Evolutionary conservation across 345 rosid species (phyloP).

Genomic region (Populus simonii): DNA sequence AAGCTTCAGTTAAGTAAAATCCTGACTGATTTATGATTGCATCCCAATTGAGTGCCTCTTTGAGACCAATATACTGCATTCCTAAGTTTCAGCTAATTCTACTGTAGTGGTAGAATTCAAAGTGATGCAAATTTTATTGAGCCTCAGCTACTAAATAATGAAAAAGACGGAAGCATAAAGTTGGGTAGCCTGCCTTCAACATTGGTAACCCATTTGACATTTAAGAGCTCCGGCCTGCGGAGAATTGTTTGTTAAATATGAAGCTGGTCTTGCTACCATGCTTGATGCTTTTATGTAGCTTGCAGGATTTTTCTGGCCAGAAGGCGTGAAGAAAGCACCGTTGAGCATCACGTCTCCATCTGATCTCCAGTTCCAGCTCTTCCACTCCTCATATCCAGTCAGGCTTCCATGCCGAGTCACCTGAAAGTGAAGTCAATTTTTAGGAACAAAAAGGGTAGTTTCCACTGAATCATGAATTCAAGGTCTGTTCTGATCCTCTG

Average conservation of each 20-base stretch:
- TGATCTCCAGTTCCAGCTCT: constrained; percentile 23
- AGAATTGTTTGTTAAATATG: constrained; percentile 4
- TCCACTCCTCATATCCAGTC: constrained; percentile 9
- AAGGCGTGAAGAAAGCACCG: constrained; percentile 17
- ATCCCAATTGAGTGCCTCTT: neutral
- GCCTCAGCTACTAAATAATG: neutral
- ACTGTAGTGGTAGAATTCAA: neutral
- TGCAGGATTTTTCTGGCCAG: constrained; percentile 11
- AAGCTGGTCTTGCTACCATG: constrained; percentile 24
- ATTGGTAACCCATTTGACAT: constrained; percentile 7
- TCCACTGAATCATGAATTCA: neutral
- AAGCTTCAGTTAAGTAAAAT: constrained; percentile 21
- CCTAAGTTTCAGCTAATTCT: neutral
- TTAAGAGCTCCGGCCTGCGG: constrained; percentile 11
- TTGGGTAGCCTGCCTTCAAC: neutral
- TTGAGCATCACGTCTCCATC: constrained; percentile 21
- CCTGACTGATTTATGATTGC: constrained; percentile 8
- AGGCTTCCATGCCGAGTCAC: constrained; percentile 10
- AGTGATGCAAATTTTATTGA: neutral
- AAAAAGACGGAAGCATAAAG: neutral
- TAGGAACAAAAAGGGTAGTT: neutral
- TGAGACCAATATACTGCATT: neutral
- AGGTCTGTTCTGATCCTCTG: neutral
- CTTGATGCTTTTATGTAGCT: constrained; percentile 23
- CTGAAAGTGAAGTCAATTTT: constrained; percentile 6